Evolutionary conservation across 108 stramenopile species (phyloP).

Genomic region (Licmophora abbreviata): DNA sequence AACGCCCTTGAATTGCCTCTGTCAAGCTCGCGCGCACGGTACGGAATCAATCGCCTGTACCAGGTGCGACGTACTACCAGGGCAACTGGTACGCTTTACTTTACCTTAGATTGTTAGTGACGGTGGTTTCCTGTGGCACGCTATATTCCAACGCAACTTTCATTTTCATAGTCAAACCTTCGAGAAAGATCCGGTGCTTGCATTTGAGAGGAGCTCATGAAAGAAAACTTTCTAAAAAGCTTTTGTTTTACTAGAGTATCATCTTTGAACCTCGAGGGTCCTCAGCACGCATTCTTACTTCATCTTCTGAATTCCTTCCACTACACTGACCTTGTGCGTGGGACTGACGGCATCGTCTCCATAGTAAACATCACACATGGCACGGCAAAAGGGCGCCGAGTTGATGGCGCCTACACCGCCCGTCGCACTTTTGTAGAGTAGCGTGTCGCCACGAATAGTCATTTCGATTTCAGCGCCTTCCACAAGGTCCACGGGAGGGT

Average conservation of each 20-base stretch:
- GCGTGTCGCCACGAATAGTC: conserved; percentile 79
- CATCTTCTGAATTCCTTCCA: conserved; percentile 58
- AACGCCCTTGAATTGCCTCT: too few relatives aligned
- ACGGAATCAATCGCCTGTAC: too few relatives aligned
- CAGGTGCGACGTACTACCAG: too few relatives aligned
- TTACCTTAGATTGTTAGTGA: too few relatives aligned
- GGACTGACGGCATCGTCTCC: conserved; percentile 70
- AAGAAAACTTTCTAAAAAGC: too few relatives aligned
- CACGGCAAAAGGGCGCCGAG: conserved; percentile 61
- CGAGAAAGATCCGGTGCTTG: not conserved
- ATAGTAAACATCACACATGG: conserved; percentile 84
- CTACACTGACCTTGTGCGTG: conserved; percentile 54
- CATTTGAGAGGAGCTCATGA: too few relatives aligned
- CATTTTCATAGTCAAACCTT: too few relatives aligned
- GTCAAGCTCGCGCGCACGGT: too few relatives aligned
- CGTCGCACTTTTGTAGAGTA: conserved; percentile 72
- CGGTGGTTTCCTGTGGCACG: too few relatives aligned
- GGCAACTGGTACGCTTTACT: too few relatives aligned
- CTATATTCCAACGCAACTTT: too few relatives aligned
- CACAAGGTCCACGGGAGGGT: conserved; percentile 72
- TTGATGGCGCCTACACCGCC: conserved; percentile 72
- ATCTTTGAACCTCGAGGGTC: not conserved
- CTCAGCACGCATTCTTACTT: conserved; percentile 11
- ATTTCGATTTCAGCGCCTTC: conserved; percentile 85
- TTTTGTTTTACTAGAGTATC: too few relatives aligned